A percentile compares a stretch with the other conserved stretches of the same genome.
Conservation (phyloP, 257 asterid genomes). For the Mitragyna speciosa region DNA sequence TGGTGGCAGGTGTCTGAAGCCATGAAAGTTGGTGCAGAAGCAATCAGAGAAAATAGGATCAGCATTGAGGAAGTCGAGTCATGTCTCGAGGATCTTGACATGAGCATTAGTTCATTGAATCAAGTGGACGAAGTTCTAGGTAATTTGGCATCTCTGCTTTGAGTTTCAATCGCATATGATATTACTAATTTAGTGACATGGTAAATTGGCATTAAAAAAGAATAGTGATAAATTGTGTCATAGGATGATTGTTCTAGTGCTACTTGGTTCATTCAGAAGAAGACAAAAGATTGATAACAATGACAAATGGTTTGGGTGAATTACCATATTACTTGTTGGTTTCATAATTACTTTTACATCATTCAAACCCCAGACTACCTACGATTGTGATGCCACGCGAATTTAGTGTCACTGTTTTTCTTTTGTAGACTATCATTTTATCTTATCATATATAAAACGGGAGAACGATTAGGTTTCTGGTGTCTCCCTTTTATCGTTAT, state of each 20-base stretch:
- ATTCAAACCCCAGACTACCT: background rate
- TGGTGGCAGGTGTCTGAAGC: conserved; percentile 70
- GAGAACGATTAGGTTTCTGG: too few species aligned
- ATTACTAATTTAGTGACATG: background rate
- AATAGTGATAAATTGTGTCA: background rate
- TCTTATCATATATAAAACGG: too few species aligned
- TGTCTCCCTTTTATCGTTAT: too few species aligned
- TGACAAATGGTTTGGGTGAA: background rate
- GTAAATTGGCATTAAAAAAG: background rate
- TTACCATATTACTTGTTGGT: background rate
- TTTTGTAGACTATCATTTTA: too few species aligned
- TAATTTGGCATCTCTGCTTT: conserved; percentile 25
- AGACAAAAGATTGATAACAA: background rate
- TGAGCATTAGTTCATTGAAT: conserved; percentile 58
- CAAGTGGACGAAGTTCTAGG: conserved; percentile 62
- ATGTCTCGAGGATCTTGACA: conserved; percentile 65
- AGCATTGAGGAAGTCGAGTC: conserved; percentile 62
- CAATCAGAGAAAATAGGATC: conserved; percentile 56
- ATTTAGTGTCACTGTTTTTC: too few species aligned
- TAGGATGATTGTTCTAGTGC: background rate
- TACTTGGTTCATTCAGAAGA: too few species aligned
- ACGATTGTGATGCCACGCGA: background rate
- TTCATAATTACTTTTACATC: background rate
- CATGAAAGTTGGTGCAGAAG: conserved; percentile 58
- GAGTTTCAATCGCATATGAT: conserved; percentile 8